Evolutionary conservation across 192 early-diverging fungal genomes (phyloP).

Genomic region (Coemansia sp.): DNA sequence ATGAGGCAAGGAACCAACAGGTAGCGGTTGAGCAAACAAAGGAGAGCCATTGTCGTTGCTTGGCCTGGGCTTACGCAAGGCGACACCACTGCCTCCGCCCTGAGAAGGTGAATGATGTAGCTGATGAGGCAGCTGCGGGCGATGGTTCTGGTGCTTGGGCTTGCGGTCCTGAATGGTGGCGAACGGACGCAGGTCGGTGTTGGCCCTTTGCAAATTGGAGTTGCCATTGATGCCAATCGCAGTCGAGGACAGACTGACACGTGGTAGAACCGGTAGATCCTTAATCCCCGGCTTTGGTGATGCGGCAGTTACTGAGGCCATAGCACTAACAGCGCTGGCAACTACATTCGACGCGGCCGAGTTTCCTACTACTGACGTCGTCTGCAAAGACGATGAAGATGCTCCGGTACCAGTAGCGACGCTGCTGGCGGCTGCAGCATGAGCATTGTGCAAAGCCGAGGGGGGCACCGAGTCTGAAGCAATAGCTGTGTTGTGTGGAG

Average conservation of each 20-base stretch:
- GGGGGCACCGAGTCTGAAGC: constrained; percentile 12
- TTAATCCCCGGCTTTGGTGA: constrained; percentile 6
- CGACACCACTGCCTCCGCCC: constrained; percentile 4
- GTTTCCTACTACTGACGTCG: neutral
- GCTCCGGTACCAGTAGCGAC: neutral
- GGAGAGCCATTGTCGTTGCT: constrained; percentile 7
- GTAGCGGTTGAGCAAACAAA: neutral
- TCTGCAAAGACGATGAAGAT: neutral
- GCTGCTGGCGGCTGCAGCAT: constrained; percentile 4
- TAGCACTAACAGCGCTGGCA: neutral
- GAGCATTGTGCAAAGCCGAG: constrained; percentile 26
- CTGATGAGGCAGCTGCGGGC: neutral
- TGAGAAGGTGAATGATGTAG: neutral
- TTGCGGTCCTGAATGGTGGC: constrained; percentile 6
- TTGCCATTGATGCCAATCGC: constrained; percentile 23
- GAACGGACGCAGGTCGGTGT: constrained; percentile 41
- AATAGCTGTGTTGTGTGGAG: neutral
- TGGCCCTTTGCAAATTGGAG: constrained; percentile 34
- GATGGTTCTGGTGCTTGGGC: neutral
- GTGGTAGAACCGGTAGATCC: constrained; percentile 33
- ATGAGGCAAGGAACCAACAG: neutral
- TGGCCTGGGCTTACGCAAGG: constrained; percentile 27
- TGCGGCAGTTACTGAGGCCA: neutral
- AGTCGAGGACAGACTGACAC: constrained; percentile 29
- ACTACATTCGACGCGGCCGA: neutral